A percentile compares a stretch with the other conserved stretches of the same genome.
phyloP scores from a whole-genome alignment of 1,284 basidiomycete genomes.

The Earliella scabrosa region DNA sequence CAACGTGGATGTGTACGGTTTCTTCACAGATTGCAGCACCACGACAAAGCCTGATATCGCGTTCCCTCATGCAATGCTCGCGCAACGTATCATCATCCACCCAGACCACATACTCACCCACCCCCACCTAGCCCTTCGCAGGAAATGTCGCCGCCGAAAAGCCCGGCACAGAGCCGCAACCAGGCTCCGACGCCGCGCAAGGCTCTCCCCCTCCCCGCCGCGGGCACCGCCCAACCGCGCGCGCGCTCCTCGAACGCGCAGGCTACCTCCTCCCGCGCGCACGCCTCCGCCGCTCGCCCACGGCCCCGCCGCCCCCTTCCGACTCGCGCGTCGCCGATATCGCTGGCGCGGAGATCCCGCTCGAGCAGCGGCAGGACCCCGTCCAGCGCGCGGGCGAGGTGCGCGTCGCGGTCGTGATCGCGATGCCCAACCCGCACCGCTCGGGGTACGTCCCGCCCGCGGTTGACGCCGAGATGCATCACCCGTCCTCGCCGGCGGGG shows the following conservation, averaged over 20 bases:
- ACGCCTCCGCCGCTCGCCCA: conserved; percentile 13
- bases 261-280: conserved; percentile 17
- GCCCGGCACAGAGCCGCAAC: conserved; percentile 12
- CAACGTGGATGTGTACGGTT: no score
- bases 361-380: conserved; percentile 18
- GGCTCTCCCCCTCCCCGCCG: neutral
- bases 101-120: neutral
- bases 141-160: conserved; percentile 19
- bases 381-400: conserved; percentile 29
- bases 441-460: conserved; percentile 20
- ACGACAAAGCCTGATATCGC: no score
- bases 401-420: conserved; percentile 62
- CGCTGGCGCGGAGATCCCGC: conserved; percentile 14
- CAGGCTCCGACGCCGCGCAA: conserved; percentile 4
- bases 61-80: no score
- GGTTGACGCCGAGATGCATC: conserved; percentile 6
- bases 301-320: neutral
- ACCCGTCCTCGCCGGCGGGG: neutral
- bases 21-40: no score
- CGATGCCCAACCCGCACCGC: conserved; percentile 57
- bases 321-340: neutral
- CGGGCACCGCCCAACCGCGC: neutral
- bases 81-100: neutral
- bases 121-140: conserved; percentile 26
- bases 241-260: conserved; percentile 15